Evolutionary conservation across 148 eudicot species (phyloP).

Genomic region (Vaccinium darrowii): DNA sequence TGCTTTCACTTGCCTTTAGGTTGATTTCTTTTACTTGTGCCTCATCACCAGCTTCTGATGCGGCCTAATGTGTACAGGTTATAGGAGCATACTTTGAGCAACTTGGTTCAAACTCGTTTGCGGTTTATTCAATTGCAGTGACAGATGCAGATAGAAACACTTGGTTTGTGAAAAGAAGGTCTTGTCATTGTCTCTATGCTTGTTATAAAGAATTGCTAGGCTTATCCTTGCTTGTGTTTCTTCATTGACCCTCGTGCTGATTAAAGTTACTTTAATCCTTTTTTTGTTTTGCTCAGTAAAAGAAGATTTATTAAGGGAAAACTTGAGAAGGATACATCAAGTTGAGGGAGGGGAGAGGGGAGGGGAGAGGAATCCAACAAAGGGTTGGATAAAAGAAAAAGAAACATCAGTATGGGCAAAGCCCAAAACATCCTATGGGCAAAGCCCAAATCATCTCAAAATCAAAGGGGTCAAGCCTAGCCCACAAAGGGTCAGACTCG

Average conservation of each 20-base stretch:
- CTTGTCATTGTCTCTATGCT: slow-evolving; percentile 16
- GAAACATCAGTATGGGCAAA: no score
- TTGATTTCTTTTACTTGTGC: not conserved
- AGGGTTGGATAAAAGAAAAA: no score
- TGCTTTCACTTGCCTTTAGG: not conserved
- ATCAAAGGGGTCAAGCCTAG: no score
- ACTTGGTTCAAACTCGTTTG: slow-evolving; percentile 88
- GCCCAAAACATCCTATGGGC: no score
- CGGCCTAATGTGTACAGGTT: slow-evolving; percentile 46
- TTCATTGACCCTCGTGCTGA: not conserved
- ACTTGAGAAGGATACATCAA: no score
- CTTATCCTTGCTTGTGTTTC: slow-evolving; percentile 13
- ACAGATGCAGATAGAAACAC: slow-evolving; percentile 74
- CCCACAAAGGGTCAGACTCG: no score
- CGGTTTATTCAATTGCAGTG: slow-evolving; percentile 92
- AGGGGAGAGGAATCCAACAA: no score
- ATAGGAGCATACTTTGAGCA: slow-evolving; percentile 93
- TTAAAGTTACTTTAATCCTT: slow-evolving; percentile 15
- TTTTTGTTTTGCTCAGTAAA: no score
- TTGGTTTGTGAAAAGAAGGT: slow-evolving; percentile 99
- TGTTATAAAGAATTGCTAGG: not conserved
- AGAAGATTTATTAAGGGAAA: no score
- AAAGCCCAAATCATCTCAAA: no score
- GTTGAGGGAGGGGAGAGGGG: no score
- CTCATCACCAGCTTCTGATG: slow-evolving; percentile 3